phyloP scores from a whole-genome alignment of 768 basidiomycete species.

The Steccherinum ochraceum region DNA sequence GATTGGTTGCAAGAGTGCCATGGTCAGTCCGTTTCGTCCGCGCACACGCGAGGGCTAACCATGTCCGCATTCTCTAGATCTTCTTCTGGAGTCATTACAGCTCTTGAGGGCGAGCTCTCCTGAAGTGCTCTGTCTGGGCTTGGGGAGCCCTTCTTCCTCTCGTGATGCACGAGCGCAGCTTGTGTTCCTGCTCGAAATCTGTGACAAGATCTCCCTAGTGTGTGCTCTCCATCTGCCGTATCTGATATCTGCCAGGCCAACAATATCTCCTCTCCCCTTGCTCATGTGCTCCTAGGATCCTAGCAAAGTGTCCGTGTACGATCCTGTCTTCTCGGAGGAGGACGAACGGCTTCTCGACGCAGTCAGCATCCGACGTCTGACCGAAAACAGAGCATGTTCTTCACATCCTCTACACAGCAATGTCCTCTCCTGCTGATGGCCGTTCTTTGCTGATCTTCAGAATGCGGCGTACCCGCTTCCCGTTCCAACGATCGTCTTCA shows the following conservation, averaged over 20 bases:
- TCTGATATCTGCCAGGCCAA: conserved; percentile 8
- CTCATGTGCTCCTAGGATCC: conserved; percentile 34
- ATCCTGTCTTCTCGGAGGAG: conserved; percentile 67
- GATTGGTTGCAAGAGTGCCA: conserved; percentile 52
- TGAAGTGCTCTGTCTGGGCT: conserved; percentile 59
- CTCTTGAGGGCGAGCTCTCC: conserved; percentile 14
- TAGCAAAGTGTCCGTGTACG: conserved; percentile 48
- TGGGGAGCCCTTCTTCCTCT: conserved; percentile 66
- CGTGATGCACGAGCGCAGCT: conserved; percentile 62
- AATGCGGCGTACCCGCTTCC: conserved; percentile 25
- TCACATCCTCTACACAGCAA: background rate
- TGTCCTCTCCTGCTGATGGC: conserved; percentile 2
- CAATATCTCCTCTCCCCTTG: conserved; percentile 3
- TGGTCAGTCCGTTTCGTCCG: conserved; percentile 45
- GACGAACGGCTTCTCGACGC: conserved; percentile 45
- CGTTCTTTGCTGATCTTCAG: conserved; percentile 18
- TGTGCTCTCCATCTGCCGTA: conserved; percentile 27
- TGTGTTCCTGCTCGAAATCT: conserved; percentile 53
- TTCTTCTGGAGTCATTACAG: conserved; percentile 17
- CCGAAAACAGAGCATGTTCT: conserved; percentile 43
- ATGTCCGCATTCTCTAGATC: conserved; percentile 10
- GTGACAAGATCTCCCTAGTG: conserved; percentile 52
- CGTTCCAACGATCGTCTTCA: conserved; percentile 58
- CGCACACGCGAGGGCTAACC: conserved; percentile 7
- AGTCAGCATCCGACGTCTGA: conserved; percentile 28